These are phyloP conservation scores for Artemisia argyi DNA, from an alignment of 129 eudicot species.

Conservation along the genomic window DNA sequence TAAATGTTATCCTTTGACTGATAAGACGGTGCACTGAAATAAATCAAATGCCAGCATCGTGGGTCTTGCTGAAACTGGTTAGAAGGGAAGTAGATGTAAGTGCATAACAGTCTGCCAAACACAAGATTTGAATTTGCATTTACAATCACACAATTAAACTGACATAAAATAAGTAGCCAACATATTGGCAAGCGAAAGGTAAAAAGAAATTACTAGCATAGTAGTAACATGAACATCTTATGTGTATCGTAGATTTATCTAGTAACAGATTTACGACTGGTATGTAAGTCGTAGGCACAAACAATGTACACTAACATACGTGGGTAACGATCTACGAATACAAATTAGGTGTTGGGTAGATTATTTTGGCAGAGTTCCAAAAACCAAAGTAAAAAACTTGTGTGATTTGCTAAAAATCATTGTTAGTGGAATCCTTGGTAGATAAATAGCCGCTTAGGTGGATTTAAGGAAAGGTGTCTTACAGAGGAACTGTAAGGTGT, in stretches of 20 bases:
- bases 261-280: not conserved
- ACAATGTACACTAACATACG: not conserved
- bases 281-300: not conserved
- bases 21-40: too few relatives aligned
- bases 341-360: not conserved
- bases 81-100: not conserved
- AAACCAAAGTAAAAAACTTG: not conserved
- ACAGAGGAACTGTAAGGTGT: too few relatives aligned
- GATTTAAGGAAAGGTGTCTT: too few relatives aligned
- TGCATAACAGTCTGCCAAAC: constrained; percentile 6
- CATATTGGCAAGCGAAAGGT: too few relatives aligned
- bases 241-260: not conserved
- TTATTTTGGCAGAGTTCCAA: not conserved
- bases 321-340: not conserved
- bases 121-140: not conserved
- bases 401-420: not conserved
- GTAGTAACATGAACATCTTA: not conserved
- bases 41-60: too few relatives aligned
- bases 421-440: not conserved
- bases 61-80: not conserved
- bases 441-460: too few relatives aligned
- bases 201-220: too few relatives aligned
- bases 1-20: too few relatives aligned
- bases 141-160: constrained; percentile 4
- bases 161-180: too few relatives aligned